Percentiles rank a stretch among this genome's conserved stretches.
These are phyloP conservation scores for Malbranchea zuffiana DNA, from an alignment of 2,329 filamentous ascomycete species.

Conservation along the genomic window DNA sequence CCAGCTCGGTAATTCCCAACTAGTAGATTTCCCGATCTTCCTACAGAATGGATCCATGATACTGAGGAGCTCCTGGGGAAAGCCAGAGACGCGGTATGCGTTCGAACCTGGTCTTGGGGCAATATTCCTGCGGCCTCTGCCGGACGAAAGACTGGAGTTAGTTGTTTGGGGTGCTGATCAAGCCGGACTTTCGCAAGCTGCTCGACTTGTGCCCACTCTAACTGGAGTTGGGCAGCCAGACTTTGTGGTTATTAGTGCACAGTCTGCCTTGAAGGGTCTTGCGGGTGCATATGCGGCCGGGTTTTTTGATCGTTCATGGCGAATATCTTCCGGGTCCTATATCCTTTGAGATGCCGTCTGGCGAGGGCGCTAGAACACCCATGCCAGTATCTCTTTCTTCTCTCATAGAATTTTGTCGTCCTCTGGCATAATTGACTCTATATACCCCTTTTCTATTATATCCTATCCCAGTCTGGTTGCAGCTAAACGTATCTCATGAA, in stretches of 20 bases:
- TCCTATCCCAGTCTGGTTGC: too few species aligned
- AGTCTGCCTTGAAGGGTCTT: slow-evolving; percentile 41
- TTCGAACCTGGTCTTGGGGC: slow-evolving; percentile 36
- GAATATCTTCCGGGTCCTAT: slow-evolving; percentile 39
- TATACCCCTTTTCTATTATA: too few species aligned
- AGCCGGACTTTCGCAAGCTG: slow-evolving; percentile 39
- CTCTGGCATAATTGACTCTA: too few species aligned
- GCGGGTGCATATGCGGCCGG: slow-evolving; percentile 45
- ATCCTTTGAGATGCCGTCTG: slow-evolving; percentile 19
- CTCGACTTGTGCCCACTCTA: slow-evolving; percentile 44
- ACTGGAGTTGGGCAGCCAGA: slow-evolving; percentile 49
- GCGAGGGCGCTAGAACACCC: too few species aligned
- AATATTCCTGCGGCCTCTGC: slow-evolving; percentile 42
- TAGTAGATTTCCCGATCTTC: slow-evolving; percentile 21
- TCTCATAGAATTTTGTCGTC: too few species aligned
- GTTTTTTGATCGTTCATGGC: slow-evolving; percentile 46
- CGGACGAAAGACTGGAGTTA: slow-evolving; percentile 41
- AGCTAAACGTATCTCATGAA: too few species aligned
- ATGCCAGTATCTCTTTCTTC: too few species aligned
- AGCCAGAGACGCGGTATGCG: slow-evolving; percentile 19
- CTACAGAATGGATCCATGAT: slow-evolving; percentile 13
- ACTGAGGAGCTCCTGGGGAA: slow-evolving; percentile 7
- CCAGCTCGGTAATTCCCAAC: slow-evolving; percentile 14
- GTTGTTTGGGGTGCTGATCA: slow-evolving; percentile 46
- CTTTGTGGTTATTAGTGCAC: slow-evolving; percentile 41